Conservation (phyloP, 2,329 filamentous ascomycete species). For the Westerdykella sp. region DNA sequence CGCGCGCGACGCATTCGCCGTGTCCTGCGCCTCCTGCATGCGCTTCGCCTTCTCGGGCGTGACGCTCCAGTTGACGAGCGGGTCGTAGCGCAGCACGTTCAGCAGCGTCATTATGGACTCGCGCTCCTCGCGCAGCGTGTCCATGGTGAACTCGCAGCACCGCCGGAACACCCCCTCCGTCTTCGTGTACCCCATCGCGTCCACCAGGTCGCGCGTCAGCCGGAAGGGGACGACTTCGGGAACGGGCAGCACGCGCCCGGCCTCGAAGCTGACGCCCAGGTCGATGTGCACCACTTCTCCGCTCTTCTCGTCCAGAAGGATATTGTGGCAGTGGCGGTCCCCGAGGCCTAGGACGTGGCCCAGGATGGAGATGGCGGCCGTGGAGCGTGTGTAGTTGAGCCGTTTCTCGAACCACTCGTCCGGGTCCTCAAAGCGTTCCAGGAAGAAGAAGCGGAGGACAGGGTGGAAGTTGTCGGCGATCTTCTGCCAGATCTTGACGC, state of each 20-base stretch:
- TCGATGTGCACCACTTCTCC: constrained; percentile 97
- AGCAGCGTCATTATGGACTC: constrained; percentile 98
- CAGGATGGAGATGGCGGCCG: constrained; percentile 90
- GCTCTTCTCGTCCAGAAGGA: constrained; percentile 79
- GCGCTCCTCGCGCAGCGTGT: constrained; percentile 87
- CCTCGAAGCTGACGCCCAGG: constrained; percentile 93
- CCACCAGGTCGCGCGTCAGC: constrained; percentile 86
- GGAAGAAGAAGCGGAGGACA: constrained; percentile 94
- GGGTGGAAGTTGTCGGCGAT: constrained; percentile 80
- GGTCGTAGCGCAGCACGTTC: constrained; percentile 96
- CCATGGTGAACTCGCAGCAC: constrained; percentile 97
- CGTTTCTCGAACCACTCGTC: constrained; percentile 93
- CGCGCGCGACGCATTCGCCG: constrained; percentile 32
- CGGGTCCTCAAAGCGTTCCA: constrained; percentile 87
- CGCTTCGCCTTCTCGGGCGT: constrained; percentile 61
- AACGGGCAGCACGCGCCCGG: constrained; percentile 87
- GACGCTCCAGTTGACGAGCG: constrained; percentile 90
- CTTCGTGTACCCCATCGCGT: constrained; percentile 92
- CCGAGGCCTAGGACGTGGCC: constrained; percentile 89
- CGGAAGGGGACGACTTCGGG: constrained; percentile 96
- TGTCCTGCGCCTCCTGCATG: constrained; percentile 60
- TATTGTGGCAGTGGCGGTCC: constrained; percentile 94
- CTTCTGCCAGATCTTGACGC: constrained; percentile 69
- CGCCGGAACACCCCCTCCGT: constrained; percentile 94
- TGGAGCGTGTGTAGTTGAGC: constrained; percentile 86